Conservation (phyloP, 768 basidiomycete genomes). For the Galerina marginata region DNA sequence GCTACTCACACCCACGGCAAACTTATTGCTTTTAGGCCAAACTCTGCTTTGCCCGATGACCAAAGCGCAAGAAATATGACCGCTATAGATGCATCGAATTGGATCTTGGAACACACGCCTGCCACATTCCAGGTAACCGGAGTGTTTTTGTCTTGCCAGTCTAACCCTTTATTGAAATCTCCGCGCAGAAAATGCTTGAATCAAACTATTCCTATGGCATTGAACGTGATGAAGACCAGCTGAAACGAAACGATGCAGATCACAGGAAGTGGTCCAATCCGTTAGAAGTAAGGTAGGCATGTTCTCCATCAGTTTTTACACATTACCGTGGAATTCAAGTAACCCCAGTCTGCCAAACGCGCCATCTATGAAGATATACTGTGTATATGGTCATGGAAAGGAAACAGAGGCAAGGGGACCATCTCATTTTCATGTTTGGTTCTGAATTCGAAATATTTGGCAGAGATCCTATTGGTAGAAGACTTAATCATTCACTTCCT, state of each 20-base stretch:
- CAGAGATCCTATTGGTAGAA: conserved; percentile 85
- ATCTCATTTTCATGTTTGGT: not conserved
- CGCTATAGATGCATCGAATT: conserved; percentile 70
- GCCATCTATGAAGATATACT: conserved; percentile 90
- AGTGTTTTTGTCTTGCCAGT: not conserved
- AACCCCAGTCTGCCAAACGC: conserved; percentile 78
- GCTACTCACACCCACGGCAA: conserved; percentile 74
- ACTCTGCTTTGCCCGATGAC: conserved; percentile 24
- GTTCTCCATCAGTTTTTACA: not conserved
- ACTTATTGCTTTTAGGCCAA: conserved; percentile 77
- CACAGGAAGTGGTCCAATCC: conserved; percentile 93
- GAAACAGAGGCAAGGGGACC: conserved; percentile 77
- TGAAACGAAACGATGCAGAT: conserved; percentile 73
- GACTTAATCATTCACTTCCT: conserved; percentile 9
- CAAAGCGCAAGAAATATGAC: conserved; percentile 72
- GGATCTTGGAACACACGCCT: conserved; percentile 86
- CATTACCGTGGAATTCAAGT: not conserved
- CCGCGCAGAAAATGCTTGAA: conserved; percentile 72
- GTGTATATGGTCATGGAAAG: conserved; percentile 95
- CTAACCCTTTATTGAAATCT: not conserved
- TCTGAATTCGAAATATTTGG: conserved; percentile 2
- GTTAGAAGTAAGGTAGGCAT: conserved; percentile 69
- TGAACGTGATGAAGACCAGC: conserved; percentile 69
- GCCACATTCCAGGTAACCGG: conserved; percentile 72
- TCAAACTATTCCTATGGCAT: conserved; percentile 91